Base-by-base conservation (phyloP, 768 basidiomycete genomes). In the Kwoniella sp. region DNA sequence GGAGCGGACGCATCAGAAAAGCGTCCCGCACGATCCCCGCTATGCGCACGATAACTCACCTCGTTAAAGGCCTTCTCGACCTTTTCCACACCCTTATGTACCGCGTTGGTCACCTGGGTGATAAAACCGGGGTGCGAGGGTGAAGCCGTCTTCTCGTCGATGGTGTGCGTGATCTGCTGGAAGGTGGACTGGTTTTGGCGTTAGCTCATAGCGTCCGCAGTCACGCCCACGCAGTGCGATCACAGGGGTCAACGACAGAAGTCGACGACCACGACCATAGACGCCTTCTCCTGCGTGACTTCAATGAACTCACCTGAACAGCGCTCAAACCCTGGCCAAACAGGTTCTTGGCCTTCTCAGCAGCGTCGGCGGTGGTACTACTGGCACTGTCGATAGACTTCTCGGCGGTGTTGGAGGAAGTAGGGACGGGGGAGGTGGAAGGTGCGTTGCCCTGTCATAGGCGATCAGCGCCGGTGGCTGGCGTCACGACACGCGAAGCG, bases 121-220 rank as follows among this genome's bases (percentile, higher is more conserved):
- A 68, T 57, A 45, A 70, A 41, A 33, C 71, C 71, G 12, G 71
- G 69, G 50, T 73, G 67, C 10, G 57, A 56, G 42, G 59, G 50
- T 5, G 66, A 57, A n/a, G 65, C 58, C 20, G 71, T 73, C 53
- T 60, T 64, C 42, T 68, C 60, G 43, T 73, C 69, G 46, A 72
- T 69, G n/a, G 62, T 62, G 51, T 57, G 39, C 2, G 66, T 68
- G 46, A 72, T 57, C 38, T 64, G 58, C 29, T 38, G 51, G 46
- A 61, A 59, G 5, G 65, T 59, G 20, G 46, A 50, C 61, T 63
- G n/a, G n/a, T n/a, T n/a, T n/a, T n/a, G n/a, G n/a, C n/a, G n/a
- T n/a, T 44, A 26, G 26, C 23, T 11, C 17, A 19, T 6, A 26
- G 20, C 11, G 14, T n/a, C n/a, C n/a, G n/a, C n/a, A 39, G 29